phyloP scores from a whole-genome alignment of 2,329 filamentous ascomycete species.

The Tolypocladium nubicola region DNA sequence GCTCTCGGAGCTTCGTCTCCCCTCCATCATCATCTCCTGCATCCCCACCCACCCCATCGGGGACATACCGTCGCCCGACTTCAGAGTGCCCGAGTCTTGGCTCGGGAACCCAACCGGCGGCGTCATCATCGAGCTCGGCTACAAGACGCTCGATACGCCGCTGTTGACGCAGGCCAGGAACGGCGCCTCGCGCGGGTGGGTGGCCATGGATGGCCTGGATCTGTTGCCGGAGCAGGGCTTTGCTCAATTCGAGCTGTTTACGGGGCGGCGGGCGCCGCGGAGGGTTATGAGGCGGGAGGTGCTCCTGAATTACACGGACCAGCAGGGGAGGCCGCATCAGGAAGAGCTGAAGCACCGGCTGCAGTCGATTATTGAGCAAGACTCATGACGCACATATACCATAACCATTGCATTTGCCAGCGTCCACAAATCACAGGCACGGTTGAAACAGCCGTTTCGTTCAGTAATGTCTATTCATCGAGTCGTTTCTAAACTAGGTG shows the following conservation, averaged over 20 bases:
- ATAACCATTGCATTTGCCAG: background rate
- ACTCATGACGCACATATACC: slow-evolving; percentile 1
- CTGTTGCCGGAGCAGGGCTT: slow-evolving; percentile 70
- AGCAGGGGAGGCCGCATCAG: slow-evolving; percentile 27
- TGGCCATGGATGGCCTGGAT: slow-evolving; percentile 66
- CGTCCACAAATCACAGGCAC: background rate
- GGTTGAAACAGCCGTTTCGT: background rate
- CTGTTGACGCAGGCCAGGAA: slow-evolving; percentile 56
- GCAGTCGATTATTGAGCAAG: slow-evolving; percentile 15
- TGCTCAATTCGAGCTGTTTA: slow-evolving; percentile 74
- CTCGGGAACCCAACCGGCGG: slow-evolving; percentile 63
- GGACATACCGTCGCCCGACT: slow-evolving; percentile 54
- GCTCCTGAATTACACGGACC: slow-evolving; percentile 31
- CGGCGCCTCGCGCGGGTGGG: slow-evolving; percentile 54
- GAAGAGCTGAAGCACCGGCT: slow-evolving; percentile 25
- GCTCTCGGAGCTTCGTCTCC: slow-evolving; percentile 51
- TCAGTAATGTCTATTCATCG: background rate
- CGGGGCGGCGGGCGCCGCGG: slow-evolving; percentile 42
- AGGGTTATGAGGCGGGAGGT: slow-evolving; percentile 61
- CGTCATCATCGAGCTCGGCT: slow-evolving; percentile 64
- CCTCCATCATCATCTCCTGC: slow-evolving; percentile 67
- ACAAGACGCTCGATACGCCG: slow-evolving; percentile 63
- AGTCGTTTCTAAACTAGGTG: background rate
- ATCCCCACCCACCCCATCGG: slow-evolving; percentile 62
- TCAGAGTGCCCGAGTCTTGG: slow-evolving; percentile 60